Evolutionary conservation across 164 flowering plant genomes (phyloP).

Genomic region (Paratinospora sagittata): DNA sequence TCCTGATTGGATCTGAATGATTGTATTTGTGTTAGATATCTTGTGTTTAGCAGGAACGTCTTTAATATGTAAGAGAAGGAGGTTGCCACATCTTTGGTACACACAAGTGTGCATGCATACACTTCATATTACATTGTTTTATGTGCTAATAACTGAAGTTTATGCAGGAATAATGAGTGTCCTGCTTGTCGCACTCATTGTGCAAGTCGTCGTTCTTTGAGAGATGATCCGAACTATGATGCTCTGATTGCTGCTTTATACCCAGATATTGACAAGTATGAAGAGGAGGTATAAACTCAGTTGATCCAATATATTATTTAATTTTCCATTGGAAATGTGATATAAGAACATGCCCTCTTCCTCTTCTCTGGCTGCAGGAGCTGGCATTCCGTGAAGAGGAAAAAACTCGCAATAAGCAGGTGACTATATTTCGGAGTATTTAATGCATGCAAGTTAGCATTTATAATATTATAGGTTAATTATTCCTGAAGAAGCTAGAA

Average conservation of each 20-base stretch:
- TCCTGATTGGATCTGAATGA: background rate
- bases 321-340: background rate
- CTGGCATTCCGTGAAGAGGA: constrained; percentile 80
- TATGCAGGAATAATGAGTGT: constrained; percentile 90
- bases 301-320: background rate
- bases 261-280: constrained; percentile 80
- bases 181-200: constrained; percentile 99
- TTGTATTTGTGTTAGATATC: too few species aligned
- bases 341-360: background rate
- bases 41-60: background rate
- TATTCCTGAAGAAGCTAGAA: background rate
- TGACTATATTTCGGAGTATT: constrained; percentile 9
- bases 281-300: constrained; percentile 57
- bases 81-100: background rate
- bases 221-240: constrained; percentile 95
- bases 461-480: background rate
- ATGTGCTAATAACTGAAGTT: background rate
- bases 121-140: background rate
- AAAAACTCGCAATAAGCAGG: constrained; percentile 70
- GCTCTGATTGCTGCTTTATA: constrained; percentile 65
- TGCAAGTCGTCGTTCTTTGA: constrained; percentile 97
- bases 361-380: constrained; percentile 43
- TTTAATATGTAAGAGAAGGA: background rate
- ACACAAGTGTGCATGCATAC: background rate
- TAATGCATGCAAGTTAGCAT: background rate